Base-by-base conservation (phyloP, 2,329 filamentous ascomycete genomes). In the Nemania bipapillata region DNA sequence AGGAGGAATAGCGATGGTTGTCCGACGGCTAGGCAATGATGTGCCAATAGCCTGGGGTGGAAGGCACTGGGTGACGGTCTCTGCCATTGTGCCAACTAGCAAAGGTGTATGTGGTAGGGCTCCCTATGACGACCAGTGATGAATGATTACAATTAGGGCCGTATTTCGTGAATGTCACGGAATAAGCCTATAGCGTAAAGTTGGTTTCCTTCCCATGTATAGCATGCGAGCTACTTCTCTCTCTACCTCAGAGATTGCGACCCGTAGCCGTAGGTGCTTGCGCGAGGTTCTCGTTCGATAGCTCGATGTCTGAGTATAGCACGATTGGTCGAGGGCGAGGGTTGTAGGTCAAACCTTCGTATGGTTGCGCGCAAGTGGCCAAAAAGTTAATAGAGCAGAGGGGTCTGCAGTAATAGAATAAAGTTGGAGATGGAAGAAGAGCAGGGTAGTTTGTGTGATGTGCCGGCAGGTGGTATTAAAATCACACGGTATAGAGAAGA, bases 1-100 rank as follows among this genome's bases (percentile, higher is more conserved):
- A 2, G 73, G 56, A 63, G 74, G 70, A 24, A 77, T 75, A 49
- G 64, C 68, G 54, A 78, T 62, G n/a, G 72, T 74, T 32, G 76
- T 70, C 52, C 76, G 75, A 53, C 75, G 75, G 57, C 63, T 68
- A 30, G 74, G 66, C 12, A 75, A 66, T 24, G 70, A 65, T 8
- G 72, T 58, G 56, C 72, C 30, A 12, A 71, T 35, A 26, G 74
- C 57, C 30, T 71, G 71, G n/a, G n/a, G n/a, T 52, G 71, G 61
- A 42, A 73, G 49, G 50, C 65, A 73, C 45, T 71, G 74, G 45
- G 70, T 74, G 35, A 68, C 69, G n/a, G 76, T 77, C 62, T 75
- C 76, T 12, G 76, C 65, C 74, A 76, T 76, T 50, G n/a, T 67
- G 58, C 2, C 49, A 57, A 22, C n/a, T 35, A 42, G 26, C 37